A percentile compares a stretch with the other conserved stretches of the same genome.
phyloP scores from a whole-genome alignment of 2,329 filamentous ascomycete species.

The Leptographium procerum region DNA sequence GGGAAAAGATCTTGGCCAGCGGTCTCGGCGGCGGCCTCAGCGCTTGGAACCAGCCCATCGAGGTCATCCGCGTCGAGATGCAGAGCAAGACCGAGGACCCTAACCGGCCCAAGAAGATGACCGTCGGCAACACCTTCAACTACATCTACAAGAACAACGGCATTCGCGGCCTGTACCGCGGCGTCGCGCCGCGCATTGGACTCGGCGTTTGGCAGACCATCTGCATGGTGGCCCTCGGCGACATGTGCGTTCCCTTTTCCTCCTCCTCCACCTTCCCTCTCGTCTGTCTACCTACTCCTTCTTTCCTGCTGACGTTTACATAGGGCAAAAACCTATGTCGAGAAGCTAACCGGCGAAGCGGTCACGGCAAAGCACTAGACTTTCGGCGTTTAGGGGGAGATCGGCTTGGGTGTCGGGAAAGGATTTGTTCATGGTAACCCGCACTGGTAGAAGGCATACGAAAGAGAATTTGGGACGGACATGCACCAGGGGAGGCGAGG shows the following conservation, averaged over 20 bases:
- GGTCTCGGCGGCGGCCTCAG: constrained; percentile 84
- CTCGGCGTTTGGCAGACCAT: constrained; percentile 98
- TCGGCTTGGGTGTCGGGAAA: not conserved
- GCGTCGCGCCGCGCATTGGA: constrained; percentile 86
- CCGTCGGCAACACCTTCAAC: constrained; percentile 68
- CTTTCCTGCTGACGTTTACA: constrained; percentile 17
- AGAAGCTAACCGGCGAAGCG: constrained; percentile 52
- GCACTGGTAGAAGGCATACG: not conserved
- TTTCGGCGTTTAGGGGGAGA: not conserved
- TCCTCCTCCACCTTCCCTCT: not conserved
- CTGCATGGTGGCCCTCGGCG: constrained; percentile 98
- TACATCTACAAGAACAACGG: constrained; percentile 93
- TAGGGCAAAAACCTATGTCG: constrained; percentile 57
- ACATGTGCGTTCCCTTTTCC: constrained; percentile 57
- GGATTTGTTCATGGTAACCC: not conserved
- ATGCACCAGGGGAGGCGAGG: not conserved
- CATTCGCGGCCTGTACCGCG: constrained; percentile 85
- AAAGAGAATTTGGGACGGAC: not conserved
- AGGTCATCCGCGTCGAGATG: constrained; percentile 99
- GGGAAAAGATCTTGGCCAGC: constrained; percentile 83
- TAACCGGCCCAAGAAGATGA: constrained; percentile 98
- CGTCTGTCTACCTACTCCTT: not conserved
- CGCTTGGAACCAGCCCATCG: constrained; percentile 99
- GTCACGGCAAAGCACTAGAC: constrained; percentile 56
- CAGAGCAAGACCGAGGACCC: constrained; percentile 98